Percentiles rank a stretch among this genome's conserved stretches.
These are phyloP conservation scores for Fraxinus velutina DNA, from an alignment of 305 asterid genomes.

Conservation along the genomic window DNA sequence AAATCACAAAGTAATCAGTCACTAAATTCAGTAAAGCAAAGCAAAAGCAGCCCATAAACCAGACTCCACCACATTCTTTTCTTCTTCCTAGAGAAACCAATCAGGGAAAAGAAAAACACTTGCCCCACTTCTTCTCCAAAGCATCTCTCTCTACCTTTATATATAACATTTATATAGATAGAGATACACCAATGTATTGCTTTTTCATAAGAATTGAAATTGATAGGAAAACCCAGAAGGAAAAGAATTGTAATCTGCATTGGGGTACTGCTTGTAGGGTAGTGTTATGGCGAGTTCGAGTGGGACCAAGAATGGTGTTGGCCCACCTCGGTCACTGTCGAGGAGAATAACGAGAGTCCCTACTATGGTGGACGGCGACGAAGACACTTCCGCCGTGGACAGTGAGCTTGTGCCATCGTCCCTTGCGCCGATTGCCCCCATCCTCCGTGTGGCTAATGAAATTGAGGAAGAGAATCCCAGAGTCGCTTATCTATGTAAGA, in stretches of 20 bases:
- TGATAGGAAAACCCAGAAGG: conserved; percentile 12
- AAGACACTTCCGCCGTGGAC: conserved; percentile 57
- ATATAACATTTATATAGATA: conserved; percentile 3
- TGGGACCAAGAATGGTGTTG: conserved; percentile 66
- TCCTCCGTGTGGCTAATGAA: conserved; percentile 93
- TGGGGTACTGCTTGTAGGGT: conserved; percentile 17
- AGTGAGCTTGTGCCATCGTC: conserved; percentile 97
- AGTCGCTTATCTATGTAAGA: conserved; percentile 89
- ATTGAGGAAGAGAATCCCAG: conserved; percentile 59
- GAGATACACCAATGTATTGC: conserved; percentile 23
- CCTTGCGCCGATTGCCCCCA: conserved; percentile 75
- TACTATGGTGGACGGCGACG: conserved; percentile 62
- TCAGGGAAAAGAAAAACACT: conserved; percentile 28
- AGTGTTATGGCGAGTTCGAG: conserved; percentile 81
- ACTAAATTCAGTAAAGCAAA: conserved; percentile 31
- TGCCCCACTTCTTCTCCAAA: conserved; percentile 61
- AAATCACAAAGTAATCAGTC: conserved; percentile 4
- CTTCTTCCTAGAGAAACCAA: conserved; percentile 56
- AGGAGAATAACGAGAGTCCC: conserved; percentile 56
- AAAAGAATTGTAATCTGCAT: conserved; percentile 15
- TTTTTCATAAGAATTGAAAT: conserved; percentile 27
- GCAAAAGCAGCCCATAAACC: conserved; percentile 20
- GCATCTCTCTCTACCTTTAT: conserved; percentile 36
- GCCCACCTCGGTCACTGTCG: conserved; percentile 54
- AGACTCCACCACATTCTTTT: conserved; percentile 51